A percentile compares a stretch with the other conserved stretches of the same genome.
Conservation (phyloP, 108 stramenopile species). For the Fragilaria crotonensis region DNA sequence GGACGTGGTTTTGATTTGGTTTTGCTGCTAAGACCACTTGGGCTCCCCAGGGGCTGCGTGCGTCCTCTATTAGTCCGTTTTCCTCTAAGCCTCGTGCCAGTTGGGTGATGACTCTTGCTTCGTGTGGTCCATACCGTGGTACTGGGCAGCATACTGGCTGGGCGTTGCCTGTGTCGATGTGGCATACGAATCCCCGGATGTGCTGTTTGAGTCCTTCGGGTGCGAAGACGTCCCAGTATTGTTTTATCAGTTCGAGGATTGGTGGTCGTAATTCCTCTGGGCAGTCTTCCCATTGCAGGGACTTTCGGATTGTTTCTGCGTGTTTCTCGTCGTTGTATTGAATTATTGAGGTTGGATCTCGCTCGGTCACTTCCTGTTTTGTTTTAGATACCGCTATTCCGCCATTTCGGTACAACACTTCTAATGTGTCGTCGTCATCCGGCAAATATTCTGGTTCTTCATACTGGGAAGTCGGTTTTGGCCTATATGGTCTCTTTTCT, state of each 20-base stretch:
- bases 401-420: too few species aligned
- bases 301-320: not conserved
- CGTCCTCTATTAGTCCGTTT: not conserved
- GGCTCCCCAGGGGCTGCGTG: not conserved
- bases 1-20: not conserved
- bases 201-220: not conserved
- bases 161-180: too few species aligned
- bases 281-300: not conserved
- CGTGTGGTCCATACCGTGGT: not conserved
- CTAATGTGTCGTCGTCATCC: too few species aligned
- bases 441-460: too few species aligned
- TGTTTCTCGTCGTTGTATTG: not conserved
- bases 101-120: too few species aligned
- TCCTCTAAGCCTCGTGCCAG: not conserved
- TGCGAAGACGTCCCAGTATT: not conserved
- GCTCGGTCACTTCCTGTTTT: too few species aligned
- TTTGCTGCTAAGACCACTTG: not conserved
- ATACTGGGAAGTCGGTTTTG: too few species aligned
- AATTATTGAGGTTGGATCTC: too few species aligned
- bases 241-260: not conserved
- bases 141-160: not conserved
- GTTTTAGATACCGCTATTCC: too few species aligned
- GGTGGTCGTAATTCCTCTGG: not conserved
- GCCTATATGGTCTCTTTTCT: too few species aligned
- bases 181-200: not conserved